Base-by-base conservation (phyloP, 192 early-diverging fungal species). In the Podila clonocystis region DNA sequence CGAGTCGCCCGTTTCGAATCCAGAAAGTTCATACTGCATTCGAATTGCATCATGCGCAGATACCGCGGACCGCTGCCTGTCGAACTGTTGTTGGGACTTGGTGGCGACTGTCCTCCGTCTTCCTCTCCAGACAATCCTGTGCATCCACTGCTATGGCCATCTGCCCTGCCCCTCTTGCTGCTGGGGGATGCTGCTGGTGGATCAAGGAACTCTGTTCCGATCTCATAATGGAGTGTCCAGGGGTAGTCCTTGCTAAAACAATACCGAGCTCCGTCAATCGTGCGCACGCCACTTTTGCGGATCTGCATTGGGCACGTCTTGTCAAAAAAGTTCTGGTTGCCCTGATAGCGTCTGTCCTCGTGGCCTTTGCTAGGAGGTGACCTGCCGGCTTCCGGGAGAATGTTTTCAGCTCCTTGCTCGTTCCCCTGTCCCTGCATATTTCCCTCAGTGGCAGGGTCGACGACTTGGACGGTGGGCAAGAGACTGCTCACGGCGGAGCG, bases 1-100 rank as follows among this genome's bases (percentile, higher is more conserved):
- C 77, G 61, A 2, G 77, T 80, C 6, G 77, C 77, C 9, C 77
- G 55, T 36, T 72, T 72, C 4, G 71, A 70, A n/a, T 80, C 77
- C 62, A 80, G 36, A 69, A 80, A 80, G 66, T 80, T 80, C 77
- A 80, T 80, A 38, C 77, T 80, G 71, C 77, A 80, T 22, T 80
- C 77, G 52, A 80, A 80, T 7, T 31, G 62, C 5, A 73, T 50
- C 3, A 36, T 20, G 4, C 66, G 66, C 15, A 80, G 34, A 57
- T 67, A 80, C 3, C 77, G 64, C 34, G 70, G 61, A 22, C 70
- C 77, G 33, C 41, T 73, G 45, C 49, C 52, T 6, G 41, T 45
- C 41, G 41, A 45, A 12, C 41, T 17, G 15, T 24, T 52, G 19
- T 20, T 52, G 20, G 13, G 31, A n/a, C 45, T 52, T 45, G 41